Evolutionary conservation across 441 rosid species (phyloP), one percentile per base, ranked within the genome.

Genomic region (Aquilaria agallochum): DNA sequence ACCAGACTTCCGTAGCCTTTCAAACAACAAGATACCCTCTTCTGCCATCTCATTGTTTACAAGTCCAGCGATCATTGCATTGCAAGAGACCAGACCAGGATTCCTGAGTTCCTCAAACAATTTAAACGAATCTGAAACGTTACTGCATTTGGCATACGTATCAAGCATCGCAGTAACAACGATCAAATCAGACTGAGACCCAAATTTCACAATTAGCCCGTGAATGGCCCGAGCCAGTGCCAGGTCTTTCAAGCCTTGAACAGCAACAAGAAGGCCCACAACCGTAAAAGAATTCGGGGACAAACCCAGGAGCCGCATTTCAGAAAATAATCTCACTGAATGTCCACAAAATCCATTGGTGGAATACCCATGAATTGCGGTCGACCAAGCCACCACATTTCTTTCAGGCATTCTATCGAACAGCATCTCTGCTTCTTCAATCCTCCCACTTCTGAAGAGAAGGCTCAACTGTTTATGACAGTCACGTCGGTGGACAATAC

Each of bases 261-360:
- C 49, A 44, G 74, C 61, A 11, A 80, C 69, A 45, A 83, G 82
- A 51, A 62, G 70, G 51, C 78, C 82, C 27, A 74, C 83, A 52
- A 80, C 5, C 53, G 76, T 65, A 72, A 76, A 76, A 14, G 83
- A 78, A 76, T 83, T 76, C 3, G 72, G 76, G 40, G 60, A 47
- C 12, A 76, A 63, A 42, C 78, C 73, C 2, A 63, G 62, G 4
- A 54, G 5, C 59, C 75, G 70, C 83, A 83, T 74, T 3, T 8
- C 66, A 56, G 76, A 65, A 58, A 78, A 80, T 7, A 56, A 55
- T 33, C 67, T 56, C 8, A 70, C n/a, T 9, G 78, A 72, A 45
- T 71, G 74, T 27, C 14, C 0, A 15, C 33, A 56, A 64, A 49
- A 46, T 31, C 78, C 81, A 57, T 77, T 72, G 53, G 64, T 70